Evolutionary conservation across 495 filamentous ascomycete species (phyloP), one percentile per base, ranked within the genome.

Genomic region (Podospora conica): DNA sequence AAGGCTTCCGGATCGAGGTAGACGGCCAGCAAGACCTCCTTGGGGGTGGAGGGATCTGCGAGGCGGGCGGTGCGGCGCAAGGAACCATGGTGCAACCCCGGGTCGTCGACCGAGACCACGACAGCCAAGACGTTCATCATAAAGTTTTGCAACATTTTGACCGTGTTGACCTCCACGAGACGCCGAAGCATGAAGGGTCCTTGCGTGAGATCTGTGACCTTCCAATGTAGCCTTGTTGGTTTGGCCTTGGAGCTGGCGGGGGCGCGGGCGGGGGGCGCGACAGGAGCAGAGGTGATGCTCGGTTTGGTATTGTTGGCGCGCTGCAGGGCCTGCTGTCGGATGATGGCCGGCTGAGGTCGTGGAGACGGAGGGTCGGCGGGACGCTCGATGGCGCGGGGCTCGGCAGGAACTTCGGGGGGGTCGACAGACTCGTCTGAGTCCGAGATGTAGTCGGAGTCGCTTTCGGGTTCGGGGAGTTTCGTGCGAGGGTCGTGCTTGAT

Each of bases 111-210:
- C 4, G 77, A 77, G 3, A 71, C 73, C 5, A 82, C 66, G 4
- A 83, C 72, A 33, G 75, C 77, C 9, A 83, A 71, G 10, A 80
- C 75, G 65, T 82, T 82, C 69, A 79, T 65, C 67, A 77, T 79
- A 76, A 77, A 82, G 65, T 82, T 83, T 66, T 82, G 81, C 0
- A 48, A 7, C 40, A 48, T 48, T 18, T 48, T 48, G 40, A 48
- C 40, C 5, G 18, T 48, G 40, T 48, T 48, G 40, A 48, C 40
- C 15, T 48, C 15, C 18, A 48, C 40, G 40, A 48, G 40, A 18
- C 15, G 40, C 40, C 40, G 40, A 18, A 48, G 40, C 40, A 48
- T 48, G 15, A 48, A 48, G 6, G 40, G 40, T 8, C 40, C 40
- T n/a, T 48, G 65, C 22, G 69, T 67, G 0, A 67, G 70, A 28